Base-by-base conservation (phyloP, 352 stramenopile species). In the Pythium apleroticum region DNA sequence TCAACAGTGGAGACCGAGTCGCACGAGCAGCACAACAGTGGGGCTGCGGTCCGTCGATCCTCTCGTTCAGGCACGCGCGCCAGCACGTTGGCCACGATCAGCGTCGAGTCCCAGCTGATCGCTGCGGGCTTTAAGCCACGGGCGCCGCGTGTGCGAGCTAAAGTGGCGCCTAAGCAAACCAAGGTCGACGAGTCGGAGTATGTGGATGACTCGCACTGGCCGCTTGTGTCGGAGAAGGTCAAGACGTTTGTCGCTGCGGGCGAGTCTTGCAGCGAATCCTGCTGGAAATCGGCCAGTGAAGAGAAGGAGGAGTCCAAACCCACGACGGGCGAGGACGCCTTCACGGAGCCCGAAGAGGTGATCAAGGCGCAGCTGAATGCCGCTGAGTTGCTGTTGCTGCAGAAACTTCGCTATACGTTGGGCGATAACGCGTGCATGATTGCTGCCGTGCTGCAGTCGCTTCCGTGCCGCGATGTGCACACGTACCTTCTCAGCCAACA, bases 391-490 rank as follows among this genome's bases (percentile, higher is more conserved):
- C 70, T 88, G 9, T 45, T 93, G 46, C 53, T 90, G 25, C 71
- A 79, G 30, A 90, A 89, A 66, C 71, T 88, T 35, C 64, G 73
- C 7, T 68, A 69, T 27, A 77, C 81, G 3, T 70, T 91, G 46
- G 81, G 81, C 9, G 79, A 89, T 43, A 89, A 88, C 50, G 66
- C 81, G 10, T 93, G 84, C 49, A 78, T 90, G 56, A 85, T 93
- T 48, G 77, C 78, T 28, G 75, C 67, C 4, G 76, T 91, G 43
- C 30, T 90, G 14, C 75, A 80, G 35, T 82, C 78, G n/a, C 73
- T 84, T 20, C 67, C 69, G 31, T 93, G 84, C 52, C 72, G 74
- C 28, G 80, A 88, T 19, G 66, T 93, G n/a, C 66, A 78, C 19
- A 53, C 60, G 9, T 86, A 81, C 60, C 63, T 93, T 43, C 68